Conservation (phyloP, 352 stramenopile species). For the Achlya hypogyna region DNA sequence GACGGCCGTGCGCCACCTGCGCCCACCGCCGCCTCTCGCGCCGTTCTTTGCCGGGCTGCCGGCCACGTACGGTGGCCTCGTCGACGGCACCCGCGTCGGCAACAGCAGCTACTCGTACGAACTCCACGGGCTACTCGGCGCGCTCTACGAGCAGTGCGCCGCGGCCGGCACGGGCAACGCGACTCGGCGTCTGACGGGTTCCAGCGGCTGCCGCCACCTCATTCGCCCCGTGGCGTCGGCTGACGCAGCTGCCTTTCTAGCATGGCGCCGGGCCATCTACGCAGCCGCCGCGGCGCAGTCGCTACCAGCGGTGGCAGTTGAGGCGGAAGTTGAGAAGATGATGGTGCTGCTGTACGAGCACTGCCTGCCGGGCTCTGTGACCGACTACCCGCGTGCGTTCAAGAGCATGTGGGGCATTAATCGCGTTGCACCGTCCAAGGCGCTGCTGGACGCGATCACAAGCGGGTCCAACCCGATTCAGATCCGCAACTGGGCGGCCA, state of each 20-base stretch:
- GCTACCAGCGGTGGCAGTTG: conserved; percentile 23
- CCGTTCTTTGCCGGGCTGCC: conserved; percentile 21
- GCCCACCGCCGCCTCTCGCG: background rate
- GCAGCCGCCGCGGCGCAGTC: background rate
- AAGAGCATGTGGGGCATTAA: conserved; percentile 34
- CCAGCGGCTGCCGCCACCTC: background rate
- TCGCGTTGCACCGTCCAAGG: conserved; percentile 28
- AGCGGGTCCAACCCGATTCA: conserved; percentile 5
- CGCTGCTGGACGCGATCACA: conserved; percentile 35
- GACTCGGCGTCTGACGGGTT: background rate
- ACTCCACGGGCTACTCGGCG: conserved; percentile 32
- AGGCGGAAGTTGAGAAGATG: conserved; percentile 44
- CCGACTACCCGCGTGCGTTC: conserved; percentile 35
- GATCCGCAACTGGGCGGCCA: conserved; percentile 1
- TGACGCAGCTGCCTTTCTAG: background rate
- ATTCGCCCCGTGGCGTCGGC: background rate
- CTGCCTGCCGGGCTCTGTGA: conserved; percentile 32
- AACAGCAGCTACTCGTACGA: conserved; percentile 51
- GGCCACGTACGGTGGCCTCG: conserved; percentile 31
- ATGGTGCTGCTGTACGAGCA: conserved; percentile 41
- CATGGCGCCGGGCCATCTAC: conserved; percentile 2
- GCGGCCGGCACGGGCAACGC: background rate
- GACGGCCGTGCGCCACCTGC: background rate
- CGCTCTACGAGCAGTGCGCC: conserved; percentile 36
- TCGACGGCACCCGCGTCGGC: conserved; percentile 39